Evolutionary conservation across 495 filamentous ascomycete species (phyloP).

Genomic region (Hypomontagnella submonticulosa): DNA sequence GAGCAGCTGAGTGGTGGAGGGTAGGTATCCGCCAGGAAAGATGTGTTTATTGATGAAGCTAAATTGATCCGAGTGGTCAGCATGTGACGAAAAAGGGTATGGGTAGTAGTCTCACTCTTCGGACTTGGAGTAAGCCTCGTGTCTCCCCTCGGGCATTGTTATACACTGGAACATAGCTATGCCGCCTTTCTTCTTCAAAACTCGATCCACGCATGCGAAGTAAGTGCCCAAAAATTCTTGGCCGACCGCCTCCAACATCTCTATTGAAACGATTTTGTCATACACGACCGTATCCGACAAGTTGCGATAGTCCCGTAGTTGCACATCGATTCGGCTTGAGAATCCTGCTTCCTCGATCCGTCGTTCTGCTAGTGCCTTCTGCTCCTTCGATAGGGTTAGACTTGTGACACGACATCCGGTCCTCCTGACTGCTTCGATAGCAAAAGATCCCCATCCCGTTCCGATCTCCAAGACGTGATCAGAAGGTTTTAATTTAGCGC

Average conservation of each 20-base stretch:
- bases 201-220: conserved; percentile 65
- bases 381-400: conserved; percentile 69
- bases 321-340: conserved; percentile 63
- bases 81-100: conserved; percentile 38
- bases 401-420: conserved; percentile 73
- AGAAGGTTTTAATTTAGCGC: conserved; percentile 66
- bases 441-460: conserved; percentile 75
- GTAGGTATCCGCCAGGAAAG: conserved; percentile 78
- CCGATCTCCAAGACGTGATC: conserved; percentile 78
- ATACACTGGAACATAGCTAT: conserved; percentile 80
- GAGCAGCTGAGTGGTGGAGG: conserved; percentile 71
- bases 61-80: conserved; percentile 34
- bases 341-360: conserved; percentile 65
- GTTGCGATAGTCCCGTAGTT: conserved; percentile 70
- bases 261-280: conserved; percentile 76
- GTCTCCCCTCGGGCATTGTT: conserved; percentile 73
- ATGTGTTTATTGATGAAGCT: conserved; percentile 79
- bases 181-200: conserved; percentile 71
- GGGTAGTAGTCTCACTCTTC: conserved; percentile 54
- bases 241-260: conserved; percentile 82
- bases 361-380: conserved; percentile 69
- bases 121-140: conserved; percentile 57
- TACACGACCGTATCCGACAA: conserved; percentile 64
- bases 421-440: conserved; percentile 67
- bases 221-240: conserved; percentile 70